Evolutionary conservation across 345 rosid species (phyloP), one percentile per base, ranked within the genome.

Genomic region (Ricinus communis): DNA sequence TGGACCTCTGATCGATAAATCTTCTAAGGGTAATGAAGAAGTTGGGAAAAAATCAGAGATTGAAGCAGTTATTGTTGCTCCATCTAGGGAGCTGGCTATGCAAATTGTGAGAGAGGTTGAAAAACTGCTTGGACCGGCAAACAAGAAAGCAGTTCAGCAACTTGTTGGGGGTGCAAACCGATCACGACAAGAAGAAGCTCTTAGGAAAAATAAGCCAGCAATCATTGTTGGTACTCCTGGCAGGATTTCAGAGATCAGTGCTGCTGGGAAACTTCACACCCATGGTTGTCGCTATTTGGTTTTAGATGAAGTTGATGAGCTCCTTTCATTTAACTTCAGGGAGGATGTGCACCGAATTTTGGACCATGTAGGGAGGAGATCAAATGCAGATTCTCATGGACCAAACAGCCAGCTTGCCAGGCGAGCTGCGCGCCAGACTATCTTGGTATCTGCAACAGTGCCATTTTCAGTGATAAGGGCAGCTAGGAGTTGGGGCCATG

Each of bases 171-270:
- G 98, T 74, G 98, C 97, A 0, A 94, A 94, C 77, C 86, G 90
- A 69, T 84, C 88, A 75, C 85, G 99, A 82, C 99, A 95, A 85
- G 97, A 95, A 82, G 99, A 95, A 77, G 96, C 93, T 22, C 90
- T 95, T 14, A 92, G 86, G 89, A 95, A 95, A 80, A 92, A 92
- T 66, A 92, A 95, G 69, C 99, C 97, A 0, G 81, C 85, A 22
- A 95, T 95, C 68, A 87, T 95, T 63, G 97, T 92, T 13, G 99
- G 97, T 62, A 92, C 97, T 21, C 99, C 99, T 14, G 97, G 99
- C 22, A 85, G 97, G 70, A 87, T 92, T 68, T 93, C 97, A 8
- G 96, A 90, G 83, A 92, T 95, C 63, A 92, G 99, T 76, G 92
- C 93, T n/a, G 78, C 96, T 10, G 99, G 97, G 68, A 92, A 86